phyloP scores from a whole-genome alignment of 1,284 basidiomycete species.

The Boletellus dicymbophilus region DNA sequence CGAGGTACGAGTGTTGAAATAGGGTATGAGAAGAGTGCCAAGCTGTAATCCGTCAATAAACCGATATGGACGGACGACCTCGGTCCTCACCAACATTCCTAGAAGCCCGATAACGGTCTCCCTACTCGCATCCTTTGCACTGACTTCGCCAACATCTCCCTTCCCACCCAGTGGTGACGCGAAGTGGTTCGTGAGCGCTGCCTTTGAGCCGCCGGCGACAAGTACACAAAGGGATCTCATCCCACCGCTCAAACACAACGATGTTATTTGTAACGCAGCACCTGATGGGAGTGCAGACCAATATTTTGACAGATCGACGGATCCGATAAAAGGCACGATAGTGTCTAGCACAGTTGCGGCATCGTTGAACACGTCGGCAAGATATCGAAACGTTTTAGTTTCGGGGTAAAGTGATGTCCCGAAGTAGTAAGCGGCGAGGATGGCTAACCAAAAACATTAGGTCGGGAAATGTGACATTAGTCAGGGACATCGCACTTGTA shows the following conservation, averaged over 20 bases:
- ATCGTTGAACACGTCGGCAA: slow-evolving; percentile 71
- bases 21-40: slow-evolving; percentile 58
- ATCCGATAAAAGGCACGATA: slow-evolving; percentile 54
- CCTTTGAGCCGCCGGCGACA: slow-evolving; percentile 66
- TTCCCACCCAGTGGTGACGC: slow-evolving; percentile 46
- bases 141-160: slow-evolving; percentile 69
- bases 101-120: slow-evolving; percentile 67
- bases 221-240: slow-evolving; percentile 60
- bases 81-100: slow-evolving; percentile 63
- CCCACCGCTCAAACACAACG: slow-evolving; percentile 58
- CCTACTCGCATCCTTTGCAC: slow-evolving; percentile 70
- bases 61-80: background rate
- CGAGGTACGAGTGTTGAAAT: slow-evolving; percentile 45
- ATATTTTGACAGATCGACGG: slow-evolving; percentile 26
- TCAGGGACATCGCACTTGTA: slow-evolving; percentile 47
- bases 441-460: slow-evolving; percentile 43
- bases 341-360: slow-evolving; percentile 58
- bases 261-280: slow-evolving; percentile 43
- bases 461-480: too few species aligned
- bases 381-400: slow-evolving; percentile 68
- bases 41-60: slow-evolving; percentile 40
- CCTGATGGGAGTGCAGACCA: slow-evolving; percentile 25
- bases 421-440: slow-evolving; percentile 58
- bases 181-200: slow-evolving; percentile 68
- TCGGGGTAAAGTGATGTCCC: slow-evolving; percentile 68